Percentiles rank a stretch among this genome's conserved stretches.
phyloP scores from a whole-genome alignment of 306 rosid species.

The Sindora glabra region DNA sequence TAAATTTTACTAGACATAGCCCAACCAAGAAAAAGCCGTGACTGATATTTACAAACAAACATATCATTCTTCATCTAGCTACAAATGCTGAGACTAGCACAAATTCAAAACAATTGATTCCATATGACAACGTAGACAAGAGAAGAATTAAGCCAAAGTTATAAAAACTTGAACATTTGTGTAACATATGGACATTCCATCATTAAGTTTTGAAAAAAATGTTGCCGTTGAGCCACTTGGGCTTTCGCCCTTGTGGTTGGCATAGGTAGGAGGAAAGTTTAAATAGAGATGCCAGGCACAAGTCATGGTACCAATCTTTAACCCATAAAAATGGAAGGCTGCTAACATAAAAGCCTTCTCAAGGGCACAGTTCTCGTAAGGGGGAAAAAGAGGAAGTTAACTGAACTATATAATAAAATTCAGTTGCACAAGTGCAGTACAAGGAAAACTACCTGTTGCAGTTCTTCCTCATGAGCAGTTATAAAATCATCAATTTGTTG shows the following conservation, averaged over 20 bases:
- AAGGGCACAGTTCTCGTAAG: not conserved
- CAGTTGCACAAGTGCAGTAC: not conserved
- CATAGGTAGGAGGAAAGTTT: no score
- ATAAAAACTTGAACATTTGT: not conserved
- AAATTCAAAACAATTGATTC: not conserved
- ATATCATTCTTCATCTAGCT: not conserved
- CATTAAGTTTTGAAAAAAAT: not conserved
- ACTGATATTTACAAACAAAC: no score
- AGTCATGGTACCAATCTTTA: no score
- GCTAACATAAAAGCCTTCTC: no score
- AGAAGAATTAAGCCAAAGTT: not conserved
- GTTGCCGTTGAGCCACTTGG: no score
- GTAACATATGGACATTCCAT: not conserved
- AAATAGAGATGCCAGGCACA: no score
- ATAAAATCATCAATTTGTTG: conserved; percentile 62
- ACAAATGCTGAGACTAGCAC: not conserved
- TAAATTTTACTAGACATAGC: no score
- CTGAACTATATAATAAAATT: not conserved
- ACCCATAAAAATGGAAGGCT: no score
- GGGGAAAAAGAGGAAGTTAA: not conserved
- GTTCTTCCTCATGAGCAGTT: conserved; percentile 50
- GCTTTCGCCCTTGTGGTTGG: no score
- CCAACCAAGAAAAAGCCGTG: no score
- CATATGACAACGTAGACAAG: not conserved
- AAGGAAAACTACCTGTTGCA: conserved; percentile 50